A percentile compares a stretch with the other conserved stretches of the same genome.
Conservation (phyloP, 306 rosid genomes). For the Glycine tomentella region DNA sequence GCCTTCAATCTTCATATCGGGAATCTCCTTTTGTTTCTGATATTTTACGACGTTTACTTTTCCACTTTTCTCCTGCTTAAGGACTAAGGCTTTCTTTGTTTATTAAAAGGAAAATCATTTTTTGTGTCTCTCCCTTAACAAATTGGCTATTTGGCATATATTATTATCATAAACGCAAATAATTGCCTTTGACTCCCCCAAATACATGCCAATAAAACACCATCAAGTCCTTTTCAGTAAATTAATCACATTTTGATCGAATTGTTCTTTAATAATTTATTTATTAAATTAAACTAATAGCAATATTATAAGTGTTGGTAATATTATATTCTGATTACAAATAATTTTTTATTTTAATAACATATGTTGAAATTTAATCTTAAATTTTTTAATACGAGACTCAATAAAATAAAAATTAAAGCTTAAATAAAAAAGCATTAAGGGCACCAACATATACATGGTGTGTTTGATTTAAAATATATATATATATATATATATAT, state of each 20-base stretch:
- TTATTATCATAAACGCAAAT: too few species aligned
- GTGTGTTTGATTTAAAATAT: too few species aligned
- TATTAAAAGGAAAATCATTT: too few species aligned
- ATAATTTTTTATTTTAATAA: background rate
- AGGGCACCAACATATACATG: background rate
- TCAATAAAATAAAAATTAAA: too few species aligned
- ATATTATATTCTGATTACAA: background rate
- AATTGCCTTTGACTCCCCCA: too few species aligned
- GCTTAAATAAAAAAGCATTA: background rate
- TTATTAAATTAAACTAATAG: background rate
- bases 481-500: too few species aligned
- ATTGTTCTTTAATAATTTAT: background rate
- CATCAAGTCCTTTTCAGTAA: too few species aligned
- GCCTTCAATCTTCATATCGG: background rate
- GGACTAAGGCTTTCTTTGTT: too few species aligned
- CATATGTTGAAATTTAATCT: background rate
- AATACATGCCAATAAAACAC: too few species aligned
- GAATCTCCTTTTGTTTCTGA: background rate
- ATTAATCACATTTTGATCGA: background rate
- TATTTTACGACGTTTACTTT: conserved; percentile 22
- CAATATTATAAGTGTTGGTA: background rate
- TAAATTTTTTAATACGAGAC: background rate
- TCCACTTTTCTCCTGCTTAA: background rate
- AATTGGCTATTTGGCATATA: too few species aligned
- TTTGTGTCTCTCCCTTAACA: too few species aligned